phyloP scores from a whole-genome alignment of 2,329 filamentous ascomycete genomes.

The Xylariales sp. region DNA sequence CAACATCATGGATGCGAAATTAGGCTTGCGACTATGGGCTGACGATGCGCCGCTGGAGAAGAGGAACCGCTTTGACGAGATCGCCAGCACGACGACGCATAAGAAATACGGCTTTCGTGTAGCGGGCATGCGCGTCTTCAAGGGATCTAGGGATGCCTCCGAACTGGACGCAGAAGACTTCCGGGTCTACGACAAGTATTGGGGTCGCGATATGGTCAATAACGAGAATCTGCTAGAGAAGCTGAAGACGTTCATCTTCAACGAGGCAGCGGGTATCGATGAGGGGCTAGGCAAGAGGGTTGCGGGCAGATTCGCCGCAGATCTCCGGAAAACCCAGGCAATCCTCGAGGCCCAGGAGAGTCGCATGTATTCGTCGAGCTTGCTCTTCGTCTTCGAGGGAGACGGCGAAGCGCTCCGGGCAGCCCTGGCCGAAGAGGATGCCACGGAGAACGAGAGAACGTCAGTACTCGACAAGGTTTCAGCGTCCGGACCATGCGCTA shows the following conservation, averaged over 20 bases:
- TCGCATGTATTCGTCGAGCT: constrained; percentile 59
- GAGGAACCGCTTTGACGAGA: constrained; percentile 55
- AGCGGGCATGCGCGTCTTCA: constrained; percentile 61
- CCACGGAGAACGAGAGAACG: constrained; percentile 23
- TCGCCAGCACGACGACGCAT: constrained; percentile 55
- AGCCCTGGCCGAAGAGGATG: constrained; percentile 51
- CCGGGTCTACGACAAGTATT: constrained; percentile 59
- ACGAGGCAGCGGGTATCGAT: constrained; percentile 53
- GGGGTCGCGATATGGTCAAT: constrained; percentile 49
- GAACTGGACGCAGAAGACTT: constrained; percentile 52
- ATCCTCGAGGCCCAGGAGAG: constrained; percentile 53
- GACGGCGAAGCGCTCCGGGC: constrained; percentile 50
- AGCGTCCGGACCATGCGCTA: constrained; percentile 19
- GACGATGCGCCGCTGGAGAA: constrained; percentile 61
- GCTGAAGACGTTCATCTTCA: constrained; percentile 55
- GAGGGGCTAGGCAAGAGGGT: constrained; percentile 52
- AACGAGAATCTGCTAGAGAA: constrained; percentile 49
- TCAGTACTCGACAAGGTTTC: constrained; percentile 19
- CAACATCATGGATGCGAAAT: constrained; percentile 90
- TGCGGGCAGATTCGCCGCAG: constrained; percentile 47
- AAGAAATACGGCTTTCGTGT: constrained; percentile 57
- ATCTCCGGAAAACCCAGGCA: constrained; percentile 47
- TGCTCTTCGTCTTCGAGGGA: constrained; percentile 62
- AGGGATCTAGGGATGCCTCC: constrained; percentile 46
- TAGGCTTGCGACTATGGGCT: constrained; percentile 82